phyloP scores from a whole-genome alignment of 148 eudicot species.

The Rhododendron molle region DNA sequence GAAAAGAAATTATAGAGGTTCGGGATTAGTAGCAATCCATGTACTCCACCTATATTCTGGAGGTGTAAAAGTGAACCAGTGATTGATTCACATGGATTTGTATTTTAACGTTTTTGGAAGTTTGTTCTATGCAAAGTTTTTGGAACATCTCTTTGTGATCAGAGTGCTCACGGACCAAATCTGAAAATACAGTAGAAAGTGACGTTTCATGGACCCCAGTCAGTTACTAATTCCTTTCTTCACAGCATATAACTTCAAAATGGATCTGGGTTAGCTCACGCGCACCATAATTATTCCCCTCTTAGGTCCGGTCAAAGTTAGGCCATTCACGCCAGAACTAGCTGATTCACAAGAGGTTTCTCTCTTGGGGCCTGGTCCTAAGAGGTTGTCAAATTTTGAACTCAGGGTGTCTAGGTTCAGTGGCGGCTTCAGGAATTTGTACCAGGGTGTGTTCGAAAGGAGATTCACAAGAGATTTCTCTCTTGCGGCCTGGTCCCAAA shows the following conservation, averaged over 20 bases:
- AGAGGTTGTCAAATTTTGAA: not conserved
- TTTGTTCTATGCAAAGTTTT: not conserved
- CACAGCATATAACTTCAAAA: not conserved
- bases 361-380: not conserved
- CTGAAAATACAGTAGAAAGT: not conserved
- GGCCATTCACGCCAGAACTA: not conserved
- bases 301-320: too few relatives aligned
- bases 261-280: not conserved
- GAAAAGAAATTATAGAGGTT: not conserved
- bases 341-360: not conserved
- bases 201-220: not conserved
- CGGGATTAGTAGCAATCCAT: not conserved
- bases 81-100: not conserved
- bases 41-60: not conserved
- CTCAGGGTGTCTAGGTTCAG: too few relatives aligned
- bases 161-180: not conserved
- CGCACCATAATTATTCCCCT: too few relatives aligned
- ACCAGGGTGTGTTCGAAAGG: too few relatives aligned
- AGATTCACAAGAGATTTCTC: too few relatives aligned
- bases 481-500: not conserved
- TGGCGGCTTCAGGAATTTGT: too few relatives aligned
- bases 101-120: not conserved
- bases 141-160: not conserved
- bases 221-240: not conserved
- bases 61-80: not conserved